phyloP scores from a whole-genome alignment of 371 early-diverging fungal species.

The Entomophthora muscae region DNA sequence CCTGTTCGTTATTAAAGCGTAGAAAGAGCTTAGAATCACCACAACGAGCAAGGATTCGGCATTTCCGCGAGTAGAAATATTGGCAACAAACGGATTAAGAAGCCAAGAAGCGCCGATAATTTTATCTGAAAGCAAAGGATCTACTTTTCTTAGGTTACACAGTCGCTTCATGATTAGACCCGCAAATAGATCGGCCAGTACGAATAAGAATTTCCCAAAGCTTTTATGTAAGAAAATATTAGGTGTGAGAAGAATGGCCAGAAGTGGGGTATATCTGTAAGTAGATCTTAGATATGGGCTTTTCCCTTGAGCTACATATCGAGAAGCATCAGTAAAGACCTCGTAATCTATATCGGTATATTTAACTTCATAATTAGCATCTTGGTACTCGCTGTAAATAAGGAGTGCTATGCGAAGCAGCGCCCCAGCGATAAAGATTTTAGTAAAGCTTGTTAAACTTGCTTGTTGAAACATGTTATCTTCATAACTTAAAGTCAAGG shows the following conservation, averaged over 20 bases:
- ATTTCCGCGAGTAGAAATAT: conserved; percentile 88
- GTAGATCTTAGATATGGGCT: conserved; percentile 85
- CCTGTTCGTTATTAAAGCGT: conserved; percentile 32
- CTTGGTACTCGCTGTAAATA: not conserved
- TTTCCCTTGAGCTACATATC: conserved; percentile 40
- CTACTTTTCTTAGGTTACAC: conserved; percentile 32
- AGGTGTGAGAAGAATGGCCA: conserved; percentile 70
- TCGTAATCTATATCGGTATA: conserved; percentile 95
- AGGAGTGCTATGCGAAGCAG: not conserved
- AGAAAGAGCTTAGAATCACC: conserved; percentile 57
- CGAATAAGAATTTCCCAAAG: conserved; percentile 86
- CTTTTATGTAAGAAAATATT: conserved; percentile 45
- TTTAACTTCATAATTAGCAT: not conserved
- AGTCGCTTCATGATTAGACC: conserved; percentile 47
- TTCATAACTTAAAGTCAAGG: no score
- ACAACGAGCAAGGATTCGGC: conserved; percentile 71
- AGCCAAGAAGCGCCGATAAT: conserved; percentile 44
- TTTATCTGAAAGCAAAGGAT: conserved; percentile 22
- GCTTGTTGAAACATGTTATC: not conserved
- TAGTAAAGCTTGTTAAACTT: not conserved
- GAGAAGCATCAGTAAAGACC: conserved; percentile 90
- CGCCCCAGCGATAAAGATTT: not conserved
- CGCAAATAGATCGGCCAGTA: conserved; percentile 48
- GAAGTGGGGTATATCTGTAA: conserved; percentile 89
- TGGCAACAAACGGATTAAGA: conserved; percentile 87